These are phyloP conservation scores for Balakata baccata DNA, from an alignment of 345 rosid species.

Conservation along the genomic window DNA sequence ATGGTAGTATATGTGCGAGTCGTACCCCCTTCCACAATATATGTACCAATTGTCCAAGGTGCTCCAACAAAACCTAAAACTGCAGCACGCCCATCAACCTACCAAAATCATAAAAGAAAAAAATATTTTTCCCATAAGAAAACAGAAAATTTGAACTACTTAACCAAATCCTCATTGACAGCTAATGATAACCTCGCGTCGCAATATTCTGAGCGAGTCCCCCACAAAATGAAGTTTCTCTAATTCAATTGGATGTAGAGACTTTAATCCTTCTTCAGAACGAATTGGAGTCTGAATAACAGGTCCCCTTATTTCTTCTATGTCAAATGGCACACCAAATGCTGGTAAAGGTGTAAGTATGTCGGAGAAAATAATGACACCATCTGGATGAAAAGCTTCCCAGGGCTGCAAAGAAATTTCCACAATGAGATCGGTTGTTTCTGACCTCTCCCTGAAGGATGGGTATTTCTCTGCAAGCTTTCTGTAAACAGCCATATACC, in stretches of 20 bases:
- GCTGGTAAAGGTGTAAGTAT: constrained; percentile 93
- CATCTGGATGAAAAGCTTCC: constrained; percentile 88
- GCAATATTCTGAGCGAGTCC: constrained; percentile 69
- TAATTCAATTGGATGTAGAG: constrained; percentile 72
- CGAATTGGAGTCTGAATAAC: constrained; percentile 72
- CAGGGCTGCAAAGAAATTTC: constrained; percentile 95
- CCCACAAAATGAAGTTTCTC: constrained; percentile 71
- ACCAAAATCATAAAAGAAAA: constrained; percentile 11
- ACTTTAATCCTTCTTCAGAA: constrained; percentile 63
- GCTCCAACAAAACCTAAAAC: constrained; percentile 90
- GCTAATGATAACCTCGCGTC: constrained; percentile 54
- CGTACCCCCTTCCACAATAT: constrained; percentile 85
- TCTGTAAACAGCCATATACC: constrained; percentile 95
- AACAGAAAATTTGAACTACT: not conserved
- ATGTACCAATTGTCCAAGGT: constrained; percentile 94
- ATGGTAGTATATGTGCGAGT: constrained; percentile 75
- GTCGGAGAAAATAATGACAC: constrained; percentile 92
- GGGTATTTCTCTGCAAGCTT: constrained; percentile 89
- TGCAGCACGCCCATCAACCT: constrained; percentile 78
- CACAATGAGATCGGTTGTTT: constrained; percentile 90
- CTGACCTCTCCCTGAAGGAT: constrained; percentile 92
- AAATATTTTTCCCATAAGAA: not conserved
- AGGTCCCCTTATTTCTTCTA: constrained; percentile 84
- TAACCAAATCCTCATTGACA: constrained; percentile 18
- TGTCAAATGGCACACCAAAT: constrained; percentile 92